Base-by-base conservation (phyloP, 768 basidiomycete species). In the Trametes elegans region DNA sequence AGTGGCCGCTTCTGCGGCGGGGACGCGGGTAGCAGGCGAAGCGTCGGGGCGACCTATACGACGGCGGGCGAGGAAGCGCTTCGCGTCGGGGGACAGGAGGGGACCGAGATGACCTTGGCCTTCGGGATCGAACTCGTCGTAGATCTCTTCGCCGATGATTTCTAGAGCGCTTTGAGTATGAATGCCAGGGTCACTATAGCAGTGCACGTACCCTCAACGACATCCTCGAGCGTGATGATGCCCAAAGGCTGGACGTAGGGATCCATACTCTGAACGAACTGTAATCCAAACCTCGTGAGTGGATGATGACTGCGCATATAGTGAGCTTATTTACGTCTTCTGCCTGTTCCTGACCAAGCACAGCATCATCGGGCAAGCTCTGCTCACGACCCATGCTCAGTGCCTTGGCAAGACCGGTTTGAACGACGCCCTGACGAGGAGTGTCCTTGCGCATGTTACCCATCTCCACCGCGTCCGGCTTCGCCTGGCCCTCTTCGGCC, bases 161-260 rank as follows among this genome's bases (percentile, higher is more conserved):
- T 92, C 91, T 87, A 4, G 38, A 35, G 9, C 10, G 5, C 28
- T 9, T 9, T 51, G n/a, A 24, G 34, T 24, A 1, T 23, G 38
- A 16, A 39, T 9, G 21, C 16, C 28, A 14, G 34, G 18, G 14
- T 42, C 26, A 14, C 6, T 8, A 27, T 28, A 13, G 19, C 19
- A 18, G 24, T 39, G n/a, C n/a, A 62, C 61, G 19, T 51, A 84
- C 87, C 87, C 81, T 93, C 91, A 10, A 93, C 75, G 11, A 94
- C 88, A 59, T 94, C 91, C 70, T 94, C 91, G 2, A 94, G 78
- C 1, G 91, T 94, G 58, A 94, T 92, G 62, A 94, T 90, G 31
- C 91, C 91, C 31, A 92, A 74, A 2, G 89, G 90, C 75, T 84
- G 85, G 35, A 90, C 77, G 34, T 83, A 82, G 0, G 86, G 86